A percentile compares a stretch with the other conserved stretches of the same genome.
Conservation (phyloP, 2,329 filamentous ascomycete genomes). For the Talaromyces sp. region DNA sequence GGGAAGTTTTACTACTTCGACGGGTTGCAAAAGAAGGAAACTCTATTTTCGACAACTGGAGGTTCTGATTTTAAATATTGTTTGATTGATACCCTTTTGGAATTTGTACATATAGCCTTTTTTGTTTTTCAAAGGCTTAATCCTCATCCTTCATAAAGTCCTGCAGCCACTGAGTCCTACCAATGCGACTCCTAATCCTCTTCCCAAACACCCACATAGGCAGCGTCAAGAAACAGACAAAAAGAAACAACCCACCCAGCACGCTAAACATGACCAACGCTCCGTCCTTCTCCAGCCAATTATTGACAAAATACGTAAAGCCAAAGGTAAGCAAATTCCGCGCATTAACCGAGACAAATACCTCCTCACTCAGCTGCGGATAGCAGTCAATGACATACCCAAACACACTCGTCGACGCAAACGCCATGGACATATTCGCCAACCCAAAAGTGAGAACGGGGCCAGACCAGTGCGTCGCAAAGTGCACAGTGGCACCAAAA, state of each 20-base stretch:
- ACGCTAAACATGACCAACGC: conserved; percentile 5
- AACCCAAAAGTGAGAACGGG: conserved; percentile 6
- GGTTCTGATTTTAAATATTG: conserved; percentile 20
- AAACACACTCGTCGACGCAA: conserved; percentile 6
- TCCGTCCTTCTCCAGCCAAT: conserved; percentile 2
- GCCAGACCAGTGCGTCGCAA: conserved; percentile 6
- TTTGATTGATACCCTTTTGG: not conserved
- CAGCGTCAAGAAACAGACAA: conserved; percentile 6
- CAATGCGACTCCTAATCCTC: conserved; percentile 7
- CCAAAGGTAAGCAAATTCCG: conserved; percentile 9
- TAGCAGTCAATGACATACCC: conserved; percentile 10
- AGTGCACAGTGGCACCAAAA: conserved; percentile 7
- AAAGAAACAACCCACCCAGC: conserved; percentile 5
- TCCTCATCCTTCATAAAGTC: not conserved
- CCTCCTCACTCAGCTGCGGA: conserved; percentile 9
- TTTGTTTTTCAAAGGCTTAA: not conserved
- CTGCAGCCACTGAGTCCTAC: not conserved
- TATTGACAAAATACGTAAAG: conserved; percentile 9
- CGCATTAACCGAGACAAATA: conserved; percentile 8
- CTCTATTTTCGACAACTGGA: conserved; percentile 31
- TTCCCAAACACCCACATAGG: conserved; percentile 10
- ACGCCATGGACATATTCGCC: conserved; percentile 9
- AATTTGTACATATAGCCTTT: not conserved
- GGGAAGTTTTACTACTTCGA: conserved; percentile 27
- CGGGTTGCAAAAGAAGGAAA: conserved; percentile 30